These are phyloP conservation scores for Paralagenidium karlingii DNA, from an alignment of 352 stramenopile species.

Conservation along the genomic window DNA sequence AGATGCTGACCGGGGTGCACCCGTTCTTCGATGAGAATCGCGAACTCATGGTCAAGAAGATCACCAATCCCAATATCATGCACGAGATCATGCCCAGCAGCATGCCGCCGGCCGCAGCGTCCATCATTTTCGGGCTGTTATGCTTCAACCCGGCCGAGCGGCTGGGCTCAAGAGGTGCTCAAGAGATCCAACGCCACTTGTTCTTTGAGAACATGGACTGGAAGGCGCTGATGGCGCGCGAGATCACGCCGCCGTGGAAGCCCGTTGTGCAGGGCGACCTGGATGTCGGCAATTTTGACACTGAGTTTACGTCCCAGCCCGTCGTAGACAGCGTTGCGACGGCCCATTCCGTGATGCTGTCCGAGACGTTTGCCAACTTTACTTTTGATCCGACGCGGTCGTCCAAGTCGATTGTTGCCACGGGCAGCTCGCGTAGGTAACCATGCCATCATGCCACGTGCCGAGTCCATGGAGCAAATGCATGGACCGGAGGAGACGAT, in stretches of 20 bases:
- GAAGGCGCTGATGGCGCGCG: conserved; percentile 54
- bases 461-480: too few relatives aligned
- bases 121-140: conserved; percentile 63
- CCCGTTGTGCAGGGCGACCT: conserved; percentile 52
- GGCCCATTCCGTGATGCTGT: conserved; percentile 44
- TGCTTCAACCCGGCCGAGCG: conserved; percentile 58
- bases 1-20: conserved; percentile 85
- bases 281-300: conserved; percentile 69
- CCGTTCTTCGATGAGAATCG: conserved; percentile 84
- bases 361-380: conserved; percentile 56
- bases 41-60: conserved; percentile 78
- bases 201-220: conserved; percentile 82
- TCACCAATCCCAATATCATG: conserved; percentile 61
- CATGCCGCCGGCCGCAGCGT: conserved; percentile 57
- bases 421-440: too few relatives aligned
- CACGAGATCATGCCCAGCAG: conserved; percentile 38
- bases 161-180: conserved; percentile 36
- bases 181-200: conserved; percentile 66
- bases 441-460: too few relatives aligned
- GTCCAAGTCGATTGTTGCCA: too few relatives aligned
- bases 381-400: conserved; percentile 63
- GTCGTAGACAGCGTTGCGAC: conserved; percentile 68
- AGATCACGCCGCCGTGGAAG: conserved; percentile 42
- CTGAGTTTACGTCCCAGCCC: conserved; percentile 58
- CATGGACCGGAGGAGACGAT: too few relatives aligned